phyloP scores from a whole-genome alignment of 2,329 filamentous ascomycete species.

The Sclerotinia glacialis region DNA sequence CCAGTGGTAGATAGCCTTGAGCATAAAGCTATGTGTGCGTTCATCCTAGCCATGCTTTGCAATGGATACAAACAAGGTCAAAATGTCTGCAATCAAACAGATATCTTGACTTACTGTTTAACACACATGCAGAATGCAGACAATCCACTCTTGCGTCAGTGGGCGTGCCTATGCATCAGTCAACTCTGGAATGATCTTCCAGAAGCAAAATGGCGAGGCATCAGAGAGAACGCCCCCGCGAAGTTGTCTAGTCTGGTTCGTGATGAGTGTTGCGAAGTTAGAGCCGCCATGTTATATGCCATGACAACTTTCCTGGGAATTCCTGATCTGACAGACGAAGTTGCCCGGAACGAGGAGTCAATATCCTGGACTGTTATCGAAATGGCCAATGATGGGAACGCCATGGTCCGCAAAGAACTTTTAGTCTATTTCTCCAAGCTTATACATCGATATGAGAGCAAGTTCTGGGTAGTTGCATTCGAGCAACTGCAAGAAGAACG shows the following conservation, averaged over 20 bases:
- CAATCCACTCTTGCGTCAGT: constrained; percentile 86
- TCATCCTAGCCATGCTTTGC: constrained; percentile 96
- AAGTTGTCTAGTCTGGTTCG: constrained; percentile 77
- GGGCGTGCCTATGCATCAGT: constrained; percentile 92
- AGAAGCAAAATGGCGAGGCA: constrained; percentile 95
- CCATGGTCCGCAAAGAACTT: constrained; percentile 89
- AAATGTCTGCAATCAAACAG: constrained; percentile 83
- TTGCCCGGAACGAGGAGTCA: constrained; percentile 85
- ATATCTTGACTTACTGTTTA: constrained; percentile 86
- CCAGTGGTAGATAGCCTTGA: constrained; percentile 86
- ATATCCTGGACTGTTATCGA: constrained; percentile 85
- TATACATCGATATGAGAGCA: constrained; percentile 83
- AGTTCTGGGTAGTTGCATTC: constrained; percentile 87
- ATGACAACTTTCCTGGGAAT: constrained; percentile 94
- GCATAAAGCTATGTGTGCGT: constrained; percentile 98
- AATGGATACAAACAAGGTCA: constrained; percentile 91
- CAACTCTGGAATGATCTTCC: constrained; percentile 90
- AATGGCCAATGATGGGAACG: constrained; percentile 91
- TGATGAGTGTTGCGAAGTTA: constrained; percentile 87
- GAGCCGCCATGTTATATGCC: constrained; percentile 88
- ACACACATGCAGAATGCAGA: constrained; percentile 79
- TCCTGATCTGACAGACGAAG: constrained; percentile 85
- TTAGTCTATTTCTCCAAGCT: constrained; percentile 93
- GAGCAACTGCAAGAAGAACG: constrained; percentile 86
- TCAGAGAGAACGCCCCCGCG: constrained; percentile 75